phyloP scores from a whole-genome alignment of 495 filamentous ascomycete species.

The Xylaria castorea region DNA sequence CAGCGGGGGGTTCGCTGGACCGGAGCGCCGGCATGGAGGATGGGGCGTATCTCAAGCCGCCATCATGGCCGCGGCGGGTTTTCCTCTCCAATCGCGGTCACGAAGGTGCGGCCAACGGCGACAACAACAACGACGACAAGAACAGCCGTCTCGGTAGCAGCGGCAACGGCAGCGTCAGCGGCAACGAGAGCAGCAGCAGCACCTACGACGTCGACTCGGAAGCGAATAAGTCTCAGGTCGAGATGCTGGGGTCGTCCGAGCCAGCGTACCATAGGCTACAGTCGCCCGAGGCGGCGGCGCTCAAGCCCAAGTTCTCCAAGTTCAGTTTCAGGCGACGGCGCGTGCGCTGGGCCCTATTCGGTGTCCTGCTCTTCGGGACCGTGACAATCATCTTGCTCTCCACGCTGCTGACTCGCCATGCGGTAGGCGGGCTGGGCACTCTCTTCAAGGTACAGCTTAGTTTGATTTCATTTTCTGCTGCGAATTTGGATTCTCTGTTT shows the following conservation, averaged over 20 bases:
- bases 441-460: constrained; percentile 25
- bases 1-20: neutral
- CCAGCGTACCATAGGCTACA: constrained; percentile 18
- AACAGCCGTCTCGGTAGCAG: neutral
- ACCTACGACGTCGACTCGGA: constrained; percentile 5
- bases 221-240: constrained; percentile 7
- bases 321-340: constrained; percentile 1
- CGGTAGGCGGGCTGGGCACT: neutral
- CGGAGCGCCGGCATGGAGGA: constrained; percentile 24
- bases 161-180: neutral
- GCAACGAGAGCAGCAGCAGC: neutral
- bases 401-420: constrained; percentile 25
- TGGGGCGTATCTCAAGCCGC: constrained; percentile 18
- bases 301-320: neutral
- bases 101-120: neutral
- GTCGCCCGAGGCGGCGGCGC: neutral
- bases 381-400: constrained; percentile 28
- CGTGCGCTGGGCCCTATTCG: constrained; percentile 14
- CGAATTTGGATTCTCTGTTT: neutral
- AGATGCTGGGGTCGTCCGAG: constrained; percentile 20
- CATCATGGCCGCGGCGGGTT: constrained; percentile 26
- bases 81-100: constrained; percentile 10
- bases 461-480: neutral
- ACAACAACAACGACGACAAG: neutral
- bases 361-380: constrained; percentile 18